Evolutionary conservation across 306 rosid species (phyloP).

Genomic region (Heteromeles arbutifolia): DNA sequence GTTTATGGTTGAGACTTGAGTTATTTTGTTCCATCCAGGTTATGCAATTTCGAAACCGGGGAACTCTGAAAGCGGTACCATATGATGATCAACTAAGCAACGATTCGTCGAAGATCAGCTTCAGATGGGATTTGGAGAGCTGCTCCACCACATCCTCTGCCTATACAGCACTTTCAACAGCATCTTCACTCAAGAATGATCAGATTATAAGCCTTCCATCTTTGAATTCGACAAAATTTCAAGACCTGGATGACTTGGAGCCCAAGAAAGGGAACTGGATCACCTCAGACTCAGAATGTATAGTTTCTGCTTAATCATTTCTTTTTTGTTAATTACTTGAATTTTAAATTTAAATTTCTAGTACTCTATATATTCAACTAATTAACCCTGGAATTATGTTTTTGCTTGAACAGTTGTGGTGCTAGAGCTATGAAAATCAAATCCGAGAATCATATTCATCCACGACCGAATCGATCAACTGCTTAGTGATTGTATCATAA

Average conservation of each 20-base stretch:
- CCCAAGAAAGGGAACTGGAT: constrained; percentile 79
- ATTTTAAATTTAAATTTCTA: background rate
- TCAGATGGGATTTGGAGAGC: constrained; percentile 82
- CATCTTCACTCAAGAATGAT: constrained; percentile 39
- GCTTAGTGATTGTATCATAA: constrained; percentile 19
- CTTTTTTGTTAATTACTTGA: background rate
- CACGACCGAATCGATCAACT: constrained; percentile 12
- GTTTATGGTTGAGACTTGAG: background rate
- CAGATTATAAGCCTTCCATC: constrained; percentile 25
- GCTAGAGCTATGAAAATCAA: constrained; percentile 66
- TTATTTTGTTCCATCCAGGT: constrained; percentile 37
- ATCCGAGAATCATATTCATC: constrained; percentile 4
- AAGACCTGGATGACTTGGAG: constrained; percentile 18
- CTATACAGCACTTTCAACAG: constrained; percentile 42
- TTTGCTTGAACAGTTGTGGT: constrained; percentile 67
- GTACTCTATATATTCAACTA: constrained; percentile 1
- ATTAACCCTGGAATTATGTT: constrained; percentile 12
- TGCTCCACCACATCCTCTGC: constrained; percentile 67
- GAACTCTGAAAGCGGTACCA: constrained; percentile 39
- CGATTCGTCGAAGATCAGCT: constrained; percentile 89
- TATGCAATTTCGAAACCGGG: constrained; percentile 46
- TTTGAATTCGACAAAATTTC: constrained; percentile 25
- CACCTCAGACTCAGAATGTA: constrained; percentile 90
- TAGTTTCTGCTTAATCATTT: background rate
- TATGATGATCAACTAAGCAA: constrained; percentile 46